Base-by-base conservation (phyloP, 75 land plant species). In the Azolla pinnata region DNA sequence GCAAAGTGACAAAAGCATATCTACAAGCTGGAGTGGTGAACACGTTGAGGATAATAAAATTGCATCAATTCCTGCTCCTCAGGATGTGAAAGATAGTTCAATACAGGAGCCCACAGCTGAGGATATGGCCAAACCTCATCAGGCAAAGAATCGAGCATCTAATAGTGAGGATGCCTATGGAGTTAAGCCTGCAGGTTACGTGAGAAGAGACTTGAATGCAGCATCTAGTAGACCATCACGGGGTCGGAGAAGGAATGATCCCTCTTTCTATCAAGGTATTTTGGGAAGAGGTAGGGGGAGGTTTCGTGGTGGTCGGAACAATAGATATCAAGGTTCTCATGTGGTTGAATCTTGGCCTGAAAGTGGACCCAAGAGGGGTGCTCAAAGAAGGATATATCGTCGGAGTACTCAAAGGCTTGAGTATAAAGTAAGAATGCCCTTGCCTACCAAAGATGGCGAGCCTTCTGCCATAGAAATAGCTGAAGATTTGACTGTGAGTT, bases 261-360 rank as follows among this genome's bases (percentile, higher is more conserved):
- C 2, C 27, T 7, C 54, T 52, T 24, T 26, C 5, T 3, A 23
- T 24, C 29, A 52, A 24, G 54, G 54, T 3, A 27, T 23, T 23
- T 52, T 52, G 54, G 54, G 54, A 27, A 2, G 54, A 14, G 54
- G 54, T 26, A 18, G 54, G 27, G 54, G 54, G 27, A 52, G 54
- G 24, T 52, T 52, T 52, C 54, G 29, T 52, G 29, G 29, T 52
- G 54, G 54, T 3, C 17, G 2, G 4, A 18, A 46, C 4, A 2
- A 27, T 52, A 2, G 25, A 3, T 46, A 4, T 46, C 49, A 46
- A 23, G 49, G 10, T 25, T 2, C 29, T 25, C 54, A 46, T 2
- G 49, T 14, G 14, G 49, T 17, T 3, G 49, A 46, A 46, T 18
- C 4, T 17, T 17, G 49, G 17, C 12, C 49, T 46, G 49, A 46